These are phyloP conservation scores for Hypoxylon rubiginosum DNA, from an alignment of 2,329 filamentous ascomycete genomes.

Conservation along the genomic window DNA sequence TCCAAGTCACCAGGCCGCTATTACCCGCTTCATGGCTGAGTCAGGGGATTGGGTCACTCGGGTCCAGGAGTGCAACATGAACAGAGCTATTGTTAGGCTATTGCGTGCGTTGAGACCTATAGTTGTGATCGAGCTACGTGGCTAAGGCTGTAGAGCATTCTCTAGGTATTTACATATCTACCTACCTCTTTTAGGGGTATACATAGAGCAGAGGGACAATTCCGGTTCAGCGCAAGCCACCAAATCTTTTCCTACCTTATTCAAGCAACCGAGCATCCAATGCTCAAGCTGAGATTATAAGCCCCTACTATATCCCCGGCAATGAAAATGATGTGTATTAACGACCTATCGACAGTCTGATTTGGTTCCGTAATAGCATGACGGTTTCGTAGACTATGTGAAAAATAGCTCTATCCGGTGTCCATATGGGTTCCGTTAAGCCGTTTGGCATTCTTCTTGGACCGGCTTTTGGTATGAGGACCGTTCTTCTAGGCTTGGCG, in stretches of 20 bases:
- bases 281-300: not conserved
- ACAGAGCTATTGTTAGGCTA: not conserved
- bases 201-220: not conserved
- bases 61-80: not conserved
- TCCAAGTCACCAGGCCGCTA: not conserved
- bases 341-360: not conserved
- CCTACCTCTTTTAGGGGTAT: not conserved
- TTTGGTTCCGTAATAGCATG: not conserved
- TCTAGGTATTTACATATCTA: not conserved
- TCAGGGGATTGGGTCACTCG: not conserved
- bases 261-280: not conserved
- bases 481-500: not conserved
- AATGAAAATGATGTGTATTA: not conserved
- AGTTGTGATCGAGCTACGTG: not conserved
- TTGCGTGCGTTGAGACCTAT: not conserved
- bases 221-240: not conserved
- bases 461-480: not conserved
- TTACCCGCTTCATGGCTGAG: not conserved
- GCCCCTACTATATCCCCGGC: not conserved
- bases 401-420: not conserved
- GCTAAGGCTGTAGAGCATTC: no score
- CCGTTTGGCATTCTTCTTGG: conserved; percentile 5
- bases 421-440: not conserved
- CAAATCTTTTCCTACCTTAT: not conserved
- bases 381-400: not conserved